phyloP scores from a whole-genome alignment of 2,329 filamentous ascomycete genomes.

The Talaromyces verruculosus region DNA sequence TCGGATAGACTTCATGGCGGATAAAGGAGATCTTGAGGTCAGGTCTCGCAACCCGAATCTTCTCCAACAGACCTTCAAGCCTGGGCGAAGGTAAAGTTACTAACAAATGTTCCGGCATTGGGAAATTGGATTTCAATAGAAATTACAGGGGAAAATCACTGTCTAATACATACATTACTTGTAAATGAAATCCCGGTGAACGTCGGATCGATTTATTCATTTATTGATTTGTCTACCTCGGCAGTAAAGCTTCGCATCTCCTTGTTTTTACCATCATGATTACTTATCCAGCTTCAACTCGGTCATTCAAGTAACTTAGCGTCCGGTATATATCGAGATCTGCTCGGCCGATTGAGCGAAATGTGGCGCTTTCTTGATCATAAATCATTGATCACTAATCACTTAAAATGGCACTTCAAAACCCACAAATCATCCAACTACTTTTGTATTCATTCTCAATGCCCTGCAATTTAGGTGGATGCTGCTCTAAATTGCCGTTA shows the following conservation, averaged over 20 bases:
- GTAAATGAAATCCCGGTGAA: neutral
- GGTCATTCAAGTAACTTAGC: neutral
- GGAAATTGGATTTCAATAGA: neutral
- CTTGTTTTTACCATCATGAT: neutral
- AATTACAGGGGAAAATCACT: neutral
- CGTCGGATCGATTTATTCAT: neutral
- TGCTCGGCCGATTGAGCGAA: neutral
- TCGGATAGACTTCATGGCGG: neutral
- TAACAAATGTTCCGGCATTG: neutral
- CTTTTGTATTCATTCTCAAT: neutral
- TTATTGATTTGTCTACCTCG: neutral
- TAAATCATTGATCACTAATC: neutral
- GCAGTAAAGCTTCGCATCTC: neutral
- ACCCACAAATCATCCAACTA: neutral
- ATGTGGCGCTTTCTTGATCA: neutral
- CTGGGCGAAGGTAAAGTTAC: neutral
- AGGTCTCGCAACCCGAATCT: neutral
- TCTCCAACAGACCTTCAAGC: neutral
- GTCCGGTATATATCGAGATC: neutral
- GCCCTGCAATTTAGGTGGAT: neutral
- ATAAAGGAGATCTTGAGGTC: neutral
- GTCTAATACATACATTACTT: neutral
- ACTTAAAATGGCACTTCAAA: neutral
- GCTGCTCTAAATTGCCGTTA: neutral
- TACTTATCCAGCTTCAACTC: neutral